Evolutionary conservation across 768 basidiomycete genomes (phyloP).

Genomic region (Grammothele lineata): DNA sequence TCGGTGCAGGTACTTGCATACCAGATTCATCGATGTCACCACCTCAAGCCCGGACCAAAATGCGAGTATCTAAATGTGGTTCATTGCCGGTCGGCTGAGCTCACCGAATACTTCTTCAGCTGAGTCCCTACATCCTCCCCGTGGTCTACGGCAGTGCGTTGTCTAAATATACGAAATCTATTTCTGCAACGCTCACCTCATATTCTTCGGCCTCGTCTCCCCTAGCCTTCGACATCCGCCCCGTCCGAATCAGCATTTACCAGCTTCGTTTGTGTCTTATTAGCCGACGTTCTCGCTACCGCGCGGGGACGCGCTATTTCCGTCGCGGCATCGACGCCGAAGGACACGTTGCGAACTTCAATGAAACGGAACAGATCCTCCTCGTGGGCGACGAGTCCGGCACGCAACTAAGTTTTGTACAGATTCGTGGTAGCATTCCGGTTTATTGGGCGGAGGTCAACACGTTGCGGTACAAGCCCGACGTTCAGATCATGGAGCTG

Average conservation of each 20-base stretch:
- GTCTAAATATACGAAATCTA: background rate
- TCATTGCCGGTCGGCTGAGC: too few species aligned
- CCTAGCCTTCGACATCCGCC: slow-evolving; percentile 82
- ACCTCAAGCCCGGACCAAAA: slow-evolving; percentile 53
- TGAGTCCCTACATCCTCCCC: slow-evolving; percentile 86
- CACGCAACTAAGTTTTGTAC: slow-evolving; percentile 79
- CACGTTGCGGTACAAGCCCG: slow-evolving; percentile 92
- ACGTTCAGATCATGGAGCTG: slow-evolving; percentile 93
- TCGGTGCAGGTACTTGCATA: slow-evolving; percentile 45
- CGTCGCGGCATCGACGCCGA: slow-evolving; percentile 85
- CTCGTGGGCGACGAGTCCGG: slow-evolving; percentile 58
- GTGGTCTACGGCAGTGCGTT: slow-evolving; percentile 91
- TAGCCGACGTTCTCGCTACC: slow-evolving; percentile 88
- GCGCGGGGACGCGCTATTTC: slow-evolving; percentile 97
- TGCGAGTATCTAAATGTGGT: too few species aligned
- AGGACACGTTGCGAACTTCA: slow-evolving; percentile 94
- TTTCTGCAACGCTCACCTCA: too few species aligned
- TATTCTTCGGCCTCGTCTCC: background rate
- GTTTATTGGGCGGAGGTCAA: slow-evolving; percentile 97
- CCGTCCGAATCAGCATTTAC: slow-evolving; percentile 68
- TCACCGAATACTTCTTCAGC: slow-evolving; percentile 40
- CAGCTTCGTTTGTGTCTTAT: slow-evolving; percentile 83
- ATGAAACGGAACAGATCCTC: slow-evolving; percentile 95
- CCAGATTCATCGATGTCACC: slow-evolving; percentile 55
- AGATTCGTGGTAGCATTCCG: slow-evolving; percentile 91